Evolutionary conservation across 352 stramenopile species (phyloP).

Genomic region (Plasmopara halstedii): DNA sequence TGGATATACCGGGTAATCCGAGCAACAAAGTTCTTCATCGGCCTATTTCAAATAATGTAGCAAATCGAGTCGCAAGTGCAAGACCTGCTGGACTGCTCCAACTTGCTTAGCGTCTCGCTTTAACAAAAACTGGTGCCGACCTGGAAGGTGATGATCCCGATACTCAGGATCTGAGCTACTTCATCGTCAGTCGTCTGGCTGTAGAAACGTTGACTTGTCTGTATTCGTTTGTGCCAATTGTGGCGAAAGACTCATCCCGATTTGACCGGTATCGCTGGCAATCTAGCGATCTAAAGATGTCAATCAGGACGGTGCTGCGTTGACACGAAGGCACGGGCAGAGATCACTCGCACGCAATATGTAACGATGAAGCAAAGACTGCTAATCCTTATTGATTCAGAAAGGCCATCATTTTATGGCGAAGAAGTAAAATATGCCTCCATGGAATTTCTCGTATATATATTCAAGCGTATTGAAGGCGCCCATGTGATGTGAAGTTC

Average conservation of each 20-base stretch:
- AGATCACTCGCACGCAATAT: constrained; percentile 31
- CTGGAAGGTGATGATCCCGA: constrained; percentile 13
- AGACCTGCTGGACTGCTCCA: constrained; percentile 6
- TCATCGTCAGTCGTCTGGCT: constrained; percentile 34
- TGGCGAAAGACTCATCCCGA: constrained; percentile 23
- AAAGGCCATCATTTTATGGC: constrained; percentile 10
- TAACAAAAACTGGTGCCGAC: constrained; percentile 6
- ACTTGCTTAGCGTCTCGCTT: constrained; percentile 12
- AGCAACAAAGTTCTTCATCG: constrained; percentile 4
- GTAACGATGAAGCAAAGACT: constrained; percentile 18
- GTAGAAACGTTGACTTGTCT: constrained; percentile 39
- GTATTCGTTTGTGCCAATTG: constrained; percentile 42
- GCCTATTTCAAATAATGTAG: constrained; percentile 26
- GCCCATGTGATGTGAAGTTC: too few species aligned
- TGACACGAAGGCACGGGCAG: constrained; percentile 13
- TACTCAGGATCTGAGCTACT: constrained; percentile 43
- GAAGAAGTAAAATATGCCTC: too few species aligned
- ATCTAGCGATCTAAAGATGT: constrained; percentile 2
- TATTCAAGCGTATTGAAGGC: too few species aligned
- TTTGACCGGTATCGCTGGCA: constrained; percentile 16
- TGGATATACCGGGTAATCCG: constrained; percentile 15
- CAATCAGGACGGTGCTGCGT: constrained; percentile 27
- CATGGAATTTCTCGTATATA: too few species aligned
- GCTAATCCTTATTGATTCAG: constrained; percentile 9
- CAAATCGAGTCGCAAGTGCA: constrained; percentile 11